phyloP scores from a whole-genome alignment of 306 rosid genomes.

The Malus orientalis region DNA sequence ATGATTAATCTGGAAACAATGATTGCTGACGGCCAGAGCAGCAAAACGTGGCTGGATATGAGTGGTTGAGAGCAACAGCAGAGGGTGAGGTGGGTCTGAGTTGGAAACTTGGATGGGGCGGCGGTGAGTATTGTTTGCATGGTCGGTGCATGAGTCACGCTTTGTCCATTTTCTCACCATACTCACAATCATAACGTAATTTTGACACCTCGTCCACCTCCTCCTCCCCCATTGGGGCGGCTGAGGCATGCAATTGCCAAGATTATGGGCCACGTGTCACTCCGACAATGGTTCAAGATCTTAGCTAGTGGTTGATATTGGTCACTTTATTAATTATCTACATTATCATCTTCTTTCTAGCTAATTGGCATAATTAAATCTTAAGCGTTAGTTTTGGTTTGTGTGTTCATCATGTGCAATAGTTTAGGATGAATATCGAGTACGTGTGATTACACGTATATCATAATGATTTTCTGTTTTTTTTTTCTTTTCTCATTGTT shows the following conservation, averaged over 20 bases:
- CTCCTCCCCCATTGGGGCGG: background rate
- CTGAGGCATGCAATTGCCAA: no score
- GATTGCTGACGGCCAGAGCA: background rate
- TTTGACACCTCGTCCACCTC: background rate
- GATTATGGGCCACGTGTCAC: background rate
- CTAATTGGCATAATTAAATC: no score
- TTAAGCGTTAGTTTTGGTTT: no score
- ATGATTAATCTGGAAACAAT: background rate
- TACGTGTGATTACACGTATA: no score
- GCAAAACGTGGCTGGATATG: slow-evolving; percentile 13
- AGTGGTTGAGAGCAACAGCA: slow-evolving; percentile 6
- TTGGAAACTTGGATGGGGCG: background rate
- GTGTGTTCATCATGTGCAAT: no score
- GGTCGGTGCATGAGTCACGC: slow-evolving; percentile 12
- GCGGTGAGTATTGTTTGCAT: slow-evolving; percentile 5
- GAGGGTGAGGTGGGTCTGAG: background rate
- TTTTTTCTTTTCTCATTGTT: no score
- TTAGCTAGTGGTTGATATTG: background rate
- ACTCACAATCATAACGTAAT: background rate
- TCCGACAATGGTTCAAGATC: background rate
- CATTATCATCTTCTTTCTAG: no score
- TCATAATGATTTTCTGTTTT: no score
- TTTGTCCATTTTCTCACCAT: background rate
- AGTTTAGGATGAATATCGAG: no score
- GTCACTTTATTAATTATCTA: no score